phyloP scores from a whole-genome alignment of 2,329 filamentous ascomycete genomes.

The Talaromyces sp. region DNA sequence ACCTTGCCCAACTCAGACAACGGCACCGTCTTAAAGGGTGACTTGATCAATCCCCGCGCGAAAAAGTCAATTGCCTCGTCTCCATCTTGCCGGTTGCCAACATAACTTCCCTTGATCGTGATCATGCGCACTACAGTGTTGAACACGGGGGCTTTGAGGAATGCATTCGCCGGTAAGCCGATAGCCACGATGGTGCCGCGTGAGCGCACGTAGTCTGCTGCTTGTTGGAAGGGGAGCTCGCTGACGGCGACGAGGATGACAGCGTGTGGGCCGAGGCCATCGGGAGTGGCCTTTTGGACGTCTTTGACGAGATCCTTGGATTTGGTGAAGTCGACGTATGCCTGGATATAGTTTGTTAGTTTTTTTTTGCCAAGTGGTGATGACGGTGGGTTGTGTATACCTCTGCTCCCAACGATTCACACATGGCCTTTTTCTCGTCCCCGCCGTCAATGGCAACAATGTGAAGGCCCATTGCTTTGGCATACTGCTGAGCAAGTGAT shows the following conservation, averaged over 20 bases:
- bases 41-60: constrained; percentile 74
- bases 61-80: constrained; percentile 90
- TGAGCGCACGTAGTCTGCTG: constrained; percentile 78
- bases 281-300: constrained; percentile 73
- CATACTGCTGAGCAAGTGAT: constrained; percentile 78
- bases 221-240: constrained; percentile 95
- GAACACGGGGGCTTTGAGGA: constrained; percentile 79
- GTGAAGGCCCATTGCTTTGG: constrained; percentile 80
- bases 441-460: constrained; percentile 79
- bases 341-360: constrained; percentile 19
- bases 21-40: constrained; percentile 79
- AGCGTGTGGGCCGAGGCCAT: constrained; percentile 80
- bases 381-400: constrained; percentile 16
- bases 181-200: constrained; percentile 83
- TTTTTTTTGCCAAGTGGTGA: not conserved
- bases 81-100: constrained; percentile 85
- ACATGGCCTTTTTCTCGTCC: constrained; percentile 69
- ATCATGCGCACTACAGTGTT: constrained; percentile 87
- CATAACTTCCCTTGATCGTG: constrained; percentile 86
- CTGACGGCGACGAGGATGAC: constrained; percentile 79
- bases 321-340: constrained; percentile 75
- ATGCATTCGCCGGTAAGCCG: constrained; percentile 76
- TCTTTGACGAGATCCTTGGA: constrained; percentile 76
- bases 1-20: constrained; percentile 74
- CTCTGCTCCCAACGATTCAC: constrained; percentile 63